Evolutionary conservation across 2,329 filamentous ascomycete genomes (phyloP), one percentile per base, ranked within the genome.

Genomic region (Colletotrichum simmondsii): DNA sequence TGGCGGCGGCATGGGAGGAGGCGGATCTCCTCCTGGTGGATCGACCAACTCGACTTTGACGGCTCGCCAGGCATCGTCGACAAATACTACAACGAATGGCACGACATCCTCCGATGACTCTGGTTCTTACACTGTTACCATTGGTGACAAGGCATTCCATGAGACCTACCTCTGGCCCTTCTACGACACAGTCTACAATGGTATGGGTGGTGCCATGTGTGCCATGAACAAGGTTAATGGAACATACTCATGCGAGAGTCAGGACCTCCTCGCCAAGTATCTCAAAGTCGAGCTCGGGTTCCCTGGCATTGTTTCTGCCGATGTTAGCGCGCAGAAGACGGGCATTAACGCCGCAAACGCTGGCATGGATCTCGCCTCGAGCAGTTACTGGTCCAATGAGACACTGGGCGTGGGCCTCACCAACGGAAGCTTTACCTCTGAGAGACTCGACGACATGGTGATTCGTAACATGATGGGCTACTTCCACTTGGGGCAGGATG

Each of bases 11-110:
- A 64, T 54, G 49, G 49, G 61, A 5, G 49, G 84, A 83, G 69
- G 86, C 89, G 62, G 82, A 78, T 16, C 87, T 87, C 73, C 64
- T 4, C 64, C 54, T 2, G 11, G n/a, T 1, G 65, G 32, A 22
- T 58, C 35, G 1, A 32, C 42, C 1, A 63, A 68, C 57, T 24
- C 22, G 5, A 68, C 57, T 0, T 8, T 68, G 16, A 54, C 46
- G 1, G 28, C 26, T 1, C 89, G 93, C 30, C 93, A 95, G 80
- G 92, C 94, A 0, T 85, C 96, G 35, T 94, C 91, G 7, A 91
- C 91, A 67, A 96, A 97, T 78, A 24, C 16, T 2, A 79, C 76
- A 12, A 86, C 91, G 57, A 86, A 87, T 6, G 63, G 32, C 30
- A 88, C 86, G 0, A 77, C 88, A 7, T 88, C 86, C 5, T 83